Conservation (phyloP, 2,329 filamentous ascomycete species). For the Pyrenophora graminea region DNA sequence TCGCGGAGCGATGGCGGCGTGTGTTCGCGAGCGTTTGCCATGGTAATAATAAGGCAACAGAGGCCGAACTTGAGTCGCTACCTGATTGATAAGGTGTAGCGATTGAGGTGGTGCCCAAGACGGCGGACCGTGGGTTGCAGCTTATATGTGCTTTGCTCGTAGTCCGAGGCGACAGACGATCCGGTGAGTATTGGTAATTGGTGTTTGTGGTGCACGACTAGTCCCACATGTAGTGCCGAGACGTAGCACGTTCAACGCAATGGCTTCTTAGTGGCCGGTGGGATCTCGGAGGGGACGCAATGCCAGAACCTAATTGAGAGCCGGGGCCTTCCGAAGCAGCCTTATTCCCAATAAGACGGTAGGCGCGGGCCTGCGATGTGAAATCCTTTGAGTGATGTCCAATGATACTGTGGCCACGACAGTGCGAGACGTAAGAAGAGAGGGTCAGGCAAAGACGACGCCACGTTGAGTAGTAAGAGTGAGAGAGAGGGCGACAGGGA, state of each 20-base stretch:
- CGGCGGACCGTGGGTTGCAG: constrained; percentile 4
- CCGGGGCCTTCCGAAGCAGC: constrained; percentile 20
- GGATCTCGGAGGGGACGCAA: constrained; percentile 8
- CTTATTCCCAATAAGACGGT: not conserved
- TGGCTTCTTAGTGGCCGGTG: constrained; percentile 23
- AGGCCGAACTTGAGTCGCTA: not conserved
- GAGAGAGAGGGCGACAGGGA: not conserved
- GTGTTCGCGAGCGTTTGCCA: constrained; percentile 31
- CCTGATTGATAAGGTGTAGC: not conserved
- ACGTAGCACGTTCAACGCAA: constrained; percentile 24
- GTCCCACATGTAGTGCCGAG: constrained; percentile 17
- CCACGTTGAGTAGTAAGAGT: not conserved
- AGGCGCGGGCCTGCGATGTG: not conserved
- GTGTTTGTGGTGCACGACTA: constrained; percentile 3
- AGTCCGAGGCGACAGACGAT: not conserved
- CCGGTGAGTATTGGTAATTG: not conserved
- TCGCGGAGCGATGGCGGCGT: constrained; percentile 46
- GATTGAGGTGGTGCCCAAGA: not conserved
- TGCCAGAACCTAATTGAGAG: constrained; percentile 20
- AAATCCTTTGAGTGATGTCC: not conserved
- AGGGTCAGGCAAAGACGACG: constrained; percentile 1
- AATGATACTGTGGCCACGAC: not conserved
- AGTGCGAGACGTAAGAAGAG: not conserved
- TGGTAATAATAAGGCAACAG: constrained; percentile 15
- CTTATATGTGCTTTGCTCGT: constrained; percentile 17